phyloP scores from a whole-genome alignment of 164 flowering plant species.

The Magnolia kwangsiensis region DNA sequence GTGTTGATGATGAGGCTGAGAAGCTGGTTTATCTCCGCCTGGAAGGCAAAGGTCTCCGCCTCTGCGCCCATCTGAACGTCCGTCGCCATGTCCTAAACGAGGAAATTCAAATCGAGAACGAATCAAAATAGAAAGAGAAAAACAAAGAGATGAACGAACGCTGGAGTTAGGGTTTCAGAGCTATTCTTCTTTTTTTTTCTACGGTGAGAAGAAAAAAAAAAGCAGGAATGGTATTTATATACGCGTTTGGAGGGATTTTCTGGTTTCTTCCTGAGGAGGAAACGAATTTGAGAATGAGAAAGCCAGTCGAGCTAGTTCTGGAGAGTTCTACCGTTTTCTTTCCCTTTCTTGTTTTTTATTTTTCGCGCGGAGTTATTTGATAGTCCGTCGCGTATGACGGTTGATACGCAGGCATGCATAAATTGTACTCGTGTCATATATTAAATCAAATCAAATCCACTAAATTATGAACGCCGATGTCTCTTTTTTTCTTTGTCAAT shows the following conservation, averaged over 20 bases:
- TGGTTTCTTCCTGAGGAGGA: neutral
- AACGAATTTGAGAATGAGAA: neutral
- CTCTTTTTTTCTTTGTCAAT: no score
- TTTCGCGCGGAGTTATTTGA: no score
- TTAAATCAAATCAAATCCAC: no score
- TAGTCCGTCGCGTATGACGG: no score
- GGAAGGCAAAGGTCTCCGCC: constrained; percentile 61
- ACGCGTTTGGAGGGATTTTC: neutral
- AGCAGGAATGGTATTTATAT: neutral
- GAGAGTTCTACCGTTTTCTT: neutral
- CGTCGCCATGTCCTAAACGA: neutral
- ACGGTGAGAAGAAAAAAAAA: neutral
- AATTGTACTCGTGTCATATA: no score
- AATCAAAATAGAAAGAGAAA: neutral
- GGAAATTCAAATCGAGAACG: neutral
- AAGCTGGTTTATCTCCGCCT: constrained; percentile 76
- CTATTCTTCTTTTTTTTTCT: neutral
- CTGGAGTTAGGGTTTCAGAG: neutral
- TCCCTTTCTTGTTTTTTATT: neutral
- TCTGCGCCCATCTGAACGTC: constrained; percentile 28
- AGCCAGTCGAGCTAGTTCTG: neutral
- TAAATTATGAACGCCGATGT: no score
- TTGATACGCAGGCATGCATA: no score
- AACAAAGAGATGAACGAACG: neutral
- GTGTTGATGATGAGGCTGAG: constrained; percentile 79